A percentile compares a stretch with the other conserved stretches of the same genome.
Evolutionary conservation across 352 stramenopile genomes (phyloP).

Genomic region (Pythium grandisporangium): DNA sequence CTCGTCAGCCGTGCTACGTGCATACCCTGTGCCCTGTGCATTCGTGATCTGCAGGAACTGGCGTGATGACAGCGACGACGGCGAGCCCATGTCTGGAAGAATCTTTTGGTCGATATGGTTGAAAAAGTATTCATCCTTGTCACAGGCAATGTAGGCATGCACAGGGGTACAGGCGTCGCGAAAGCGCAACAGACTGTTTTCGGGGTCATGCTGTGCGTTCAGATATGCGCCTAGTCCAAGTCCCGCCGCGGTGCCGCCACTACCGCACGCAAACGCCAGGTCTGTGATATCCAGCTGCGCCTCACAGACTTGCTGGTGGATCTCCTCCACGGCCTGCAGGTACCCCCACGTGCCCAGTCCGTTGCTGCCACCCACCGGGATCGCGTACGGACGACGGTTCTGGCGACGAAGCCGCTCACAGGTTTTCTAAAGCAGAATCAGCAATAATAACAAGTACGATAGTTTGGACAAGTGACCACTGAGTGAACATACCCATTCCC

Average conservation of each 20-base stretch:
- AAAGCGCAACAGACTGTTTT: conserved; percentile 24
- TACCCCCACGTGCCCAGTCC: conserved; percentile 91
- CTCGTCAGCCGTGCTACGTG: conserved; percentile 50
- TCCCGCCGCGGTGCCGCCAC: conserved; percentile 67
- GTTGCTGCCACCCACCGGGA: conserved; percentile 88
- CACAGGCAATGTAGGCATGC: conserved; percentile 82
- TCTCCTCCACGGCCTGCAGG: conserved; percentile 88
- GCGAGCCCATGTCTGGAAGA: conserved; percentile 55
- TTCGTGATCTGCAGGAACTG: conserved; percentile 78
- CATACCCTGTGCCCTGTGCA: conserved; percentile 62
- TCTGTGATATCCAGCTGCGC: conserved; percentile 53
- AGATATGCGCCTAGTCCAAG: conserved; percentile 69
- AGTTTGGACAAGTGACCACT: conserved; percentile 8
- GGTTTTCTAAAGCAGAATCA: conserved; percentile 37
- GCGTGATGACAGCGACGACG: conserved; percentile 33
- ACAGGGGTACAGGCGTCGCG: conserved; percentile 21
- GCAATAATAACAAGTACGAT: too few species aligned
- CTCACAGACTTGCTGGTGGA: conserved; percentile 62
- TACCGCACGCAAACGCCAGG: conserved; percentile 81
- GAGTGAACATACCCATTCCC: not conserved
- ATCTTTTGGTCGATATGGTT: conserved; percentile 71
- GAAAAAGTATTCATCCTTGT: conserved; percentile 81
- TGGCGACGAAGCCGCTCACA: conserved; percentile 49
- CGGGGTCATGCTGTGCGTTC: conserved; percentile 24
- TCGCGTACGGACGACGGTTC: conserved; percentile 64